These are phyloP conservation scores for Monilinia fructicola DNA, from an alignment of 2,329 filamentous ascomycete species.

Conservation along the genomic window DNA sequence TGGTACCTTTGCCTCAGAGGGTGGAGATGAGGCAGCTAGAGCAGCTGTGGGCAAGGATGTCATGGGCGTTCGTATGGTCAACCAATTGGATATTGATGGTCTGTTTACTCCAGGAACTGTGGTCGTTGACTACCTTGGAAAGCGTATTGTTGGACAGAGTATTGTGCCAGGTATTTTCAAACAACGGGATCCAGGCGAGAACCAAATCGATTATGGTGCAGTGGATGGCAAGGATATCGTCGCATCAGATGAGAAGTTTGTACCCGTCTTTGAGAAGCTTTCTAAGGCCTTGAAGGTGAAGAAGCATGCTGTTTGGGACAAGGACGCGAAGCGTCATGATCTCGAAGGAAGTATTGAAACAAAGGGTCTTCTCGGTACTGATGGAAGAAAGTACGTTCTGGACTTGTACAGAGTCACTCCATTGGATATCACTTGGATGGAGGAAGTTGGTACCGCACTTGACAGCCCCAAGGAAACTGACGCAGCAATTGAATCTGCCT, in stretches of 20 bases:
- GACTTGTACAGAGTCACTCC: slow-evolving; percentile 95
- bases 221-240: slow-evolving; percentile 97
- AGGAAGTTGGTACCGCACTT: slow-evolving; percentile 62
- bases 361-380: slow-evolving; percentile 94
- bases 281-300: slow-evolving; percentile 90
- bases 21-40: slow-evolving; percentile 91
- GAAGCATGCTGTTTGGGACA: slow-evolving; percentile 96
- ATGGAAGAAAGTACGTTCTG: slow-evolving; percentile 95
- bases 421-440: slow-evolving; percentile 86
- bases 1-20: slow-evolving; percentile 93
- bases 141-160: slow-evolving; percentile 94
- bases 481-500: slow-evolving; percentile 45
- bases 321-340: slow-evolving; percentile 85
- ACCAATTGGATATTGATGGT: slow-evolving; percentile 93
- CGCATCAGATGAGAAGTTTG: slow-evolving; percentile 84
- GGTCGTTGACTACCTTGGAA: slow-evolving; percentile 94
- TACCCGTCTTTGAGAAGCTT: slow-evolving; percentile 80
- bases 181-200: slow-evolving; percentile 93
- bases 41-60: slow-evolving; percentile 98
- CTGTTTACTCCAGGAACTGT: slow-evolving; percentile 95
- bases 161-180: slow-evolving; percentile 99
- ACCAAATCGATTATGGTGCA: slow-evolving; percentile 97
- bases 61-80: slow-evolving; percentile 88
- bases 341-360: slow-evolving; percentile 96
- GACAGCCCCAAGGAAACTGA: slow-evolving; percentile 41